Base-by-base conservation (phyloP, 768 basidiomycete species). In the Kwoniella heveanensis region DNA sequence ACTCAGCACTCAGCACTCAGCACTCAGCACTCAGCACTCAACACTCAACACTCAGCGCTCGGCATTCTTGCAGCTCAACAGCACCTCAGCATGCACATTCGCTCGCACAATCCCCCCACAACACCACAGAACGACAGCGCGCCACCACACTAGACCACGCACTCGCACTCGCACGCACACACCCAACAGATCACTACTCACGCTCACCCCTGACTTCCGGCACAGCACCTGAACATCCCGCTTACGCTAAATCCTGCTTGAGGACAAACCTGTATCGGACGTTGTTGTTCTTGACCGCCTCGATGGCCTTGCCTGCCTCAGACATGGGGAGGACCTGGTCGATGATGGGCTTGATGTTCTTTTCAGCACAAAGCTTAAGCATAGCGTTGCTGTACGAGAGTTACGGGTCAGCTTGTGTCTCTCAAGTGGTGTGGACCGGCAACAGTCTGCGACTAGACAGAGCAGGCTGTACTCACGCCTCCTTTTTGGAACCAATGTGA, bases 221-320 rank as follows among this genome's bases (percentile, higher is more conserved):
- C n/a, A n/a, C n/a, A n/a, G n/a, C n/a, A n/a, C n/a, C 57, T 24
- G 21, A 27, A 26, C 13, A 5, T n/a, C n/a, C 37, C 58, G 54
- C 55, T 62, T 65, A 76, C 17, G 68, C 60, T 59, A 77, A 66
- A 50, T 77, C 79, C 65, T 80, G 73, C 66, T 76, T 80, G 37
- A 87, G 79, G 37, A 87, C 85, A 63, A 82, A 84, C 26, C 86
- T 82, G 78, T 86, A 88, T 44, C 85, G 74, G 10, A 85, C 83
- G 44, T 81, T 81, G 67, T 83, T 82, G 37, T 82, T 76, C 72
- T 84, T 82, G 57, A 87, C 80, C 26, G 80, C 77, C 60, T 82
- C 76, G 46, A 87, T 82, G 0, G 85, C 86, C 73, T 84, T 81
- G 46, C 77, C 80, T 5, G 81, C 83, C 19, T 85, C 79, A 62